These are phyloP conservation scores for Aspergillus tubingensis DNA, from an alignment of 2,329 filamentous ascomycete species.

Conservation along the genomic window DNA sequence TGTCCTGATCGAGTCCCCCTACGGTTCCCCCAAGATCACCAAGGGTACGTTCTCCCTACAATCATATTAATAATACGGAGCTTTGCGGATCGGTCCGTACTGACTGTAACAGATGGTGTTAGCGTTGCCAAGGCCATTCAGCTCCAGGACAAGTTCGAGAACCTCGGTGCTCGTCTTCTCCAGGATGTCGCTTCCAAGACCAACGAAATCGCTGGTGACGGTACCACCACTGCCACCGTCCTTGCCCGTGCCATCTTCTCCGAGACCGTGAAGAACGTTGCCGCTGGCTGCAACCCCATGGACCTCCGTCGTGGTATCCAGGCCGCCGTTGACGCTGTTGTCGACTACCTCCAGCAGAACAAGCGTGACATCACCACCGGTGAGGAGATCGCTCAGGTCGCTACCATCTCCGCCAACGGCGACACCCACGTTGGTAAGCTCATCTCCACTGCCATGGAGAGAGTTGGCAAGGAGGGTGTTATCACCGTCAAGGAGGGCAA, in stretches of 20 bases:
- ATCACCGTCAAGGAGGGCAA: constrained; percentile 99
- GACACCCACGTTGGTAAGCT: constrained; percentile 93
- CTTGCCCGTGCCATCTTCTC: constrained; percentile 98
- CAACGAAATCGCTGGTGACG: constrained; percentile 97
- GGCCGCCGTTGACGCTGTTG: constrained; percentile 90
- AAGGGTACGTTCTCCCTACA: constrained; percentile 67
- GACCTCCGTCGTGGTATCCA: constrained; percentile 96
- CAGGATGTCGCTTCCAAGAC: constrained; percentile 99
- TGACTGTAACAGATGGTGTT: constrained; percentile 68
- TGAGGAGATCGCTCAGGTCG: constrained; percentile 95
- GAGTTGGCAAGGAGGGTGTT: constrained; percentile 99
- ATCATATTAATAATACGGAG: constrained; percentile 18
- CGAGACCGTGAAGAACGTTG: constrained; percentile 99
- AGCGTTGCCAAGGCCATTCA: constrained; percentile 86
- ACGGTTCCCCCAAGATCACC: constrained; percentile 98
- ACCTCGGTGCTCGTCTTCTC: constrained; percentile 92
- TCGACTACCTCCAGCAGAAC: constrained; percentile 91
- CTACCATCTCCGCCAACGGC: constrained; percentile 96
- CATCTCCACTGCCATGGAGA: constrained; percentile 98
- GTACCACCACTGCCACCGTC: constrained; percentile 96
- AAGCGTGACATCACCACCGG: constrained; percentile 98
- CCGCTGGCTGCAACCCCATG: constrained; percentile 99
- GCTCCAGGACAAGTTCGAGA: constrained; percentile 99
- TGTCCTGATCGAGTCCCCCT: constrained; percentile 97
- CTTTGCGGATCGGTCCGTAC: constrained; percentile 7